Percentiles rank a stretch among this genome's conserved stretches.
Conservation (phyloP, 805 yeast genomes). For the Helenozyma baotianmanensis region DNA sequence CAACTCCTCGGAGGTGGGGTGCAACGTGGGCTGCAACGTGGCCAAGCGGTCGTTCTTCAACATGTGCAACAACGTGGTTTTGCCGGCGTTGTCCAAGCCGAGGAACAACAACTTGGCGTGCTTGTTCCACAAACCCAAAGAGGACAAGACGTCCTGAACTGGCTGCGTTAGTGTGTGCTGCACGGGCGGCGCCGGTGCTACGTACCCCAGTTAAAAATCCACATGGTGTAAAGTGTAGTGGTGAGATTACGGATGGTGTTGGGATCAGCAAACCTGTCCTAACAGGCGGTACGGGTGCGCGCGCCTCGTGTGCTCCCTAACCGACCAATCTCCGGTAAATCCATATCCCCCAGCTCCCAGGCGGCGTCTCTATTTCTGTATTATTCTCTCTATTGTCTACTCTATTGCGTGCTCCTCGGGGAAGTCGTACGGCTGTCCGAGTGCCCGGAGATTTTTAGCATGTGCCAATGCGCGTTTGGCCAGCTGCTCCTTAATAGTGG, state of each 20-base stretch:
- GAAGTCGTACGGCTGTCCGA: too few relatives aligned
- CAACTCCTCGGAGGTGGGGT: constrained; percentile 97
- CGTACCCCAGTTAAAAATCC: constrained; percentile 39
- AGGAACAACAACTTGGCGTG: constrained; percentile 45
- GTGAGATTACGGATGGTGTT: too few relatives aligned
- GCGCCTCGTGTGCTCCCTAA: too few relatives aligned
- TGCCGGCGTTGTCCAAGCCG: constrained; percentile 46
- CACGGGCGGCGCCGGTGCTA: constrained; percentile 3
- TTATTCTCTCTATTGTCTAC: too few relatives aligned
- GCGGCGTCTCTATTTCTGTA: too few relatives aligned
- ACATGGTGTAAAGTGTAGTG: constrained; percentile 18
- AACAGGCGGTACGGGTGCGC: too few relatives aligned
- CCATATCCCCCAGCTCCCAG: too few relatives aligned
- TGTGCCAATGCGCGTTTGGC: too few relatives aligned
- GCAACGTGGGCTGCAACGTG: constrained; percentile 94
- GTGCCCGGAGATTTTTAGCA: too few relatives aligned
- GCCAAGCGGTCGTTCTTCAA: constrained; percentile 91
- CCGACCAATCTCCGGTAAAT: too few relatives aligned
- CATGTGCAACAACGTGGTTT: constrained; percentile 45
- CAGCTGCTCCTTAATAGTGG: constrained; percentile 16
- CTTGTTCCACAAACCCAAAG: constrained; percentile 46
- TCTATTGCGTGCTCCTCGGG: too few relatives aligned
- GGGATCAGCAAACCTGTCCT: too few relatives aligned
- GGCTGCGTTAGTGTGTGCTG: constrained; percentile 16
- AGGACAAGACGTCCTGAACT: constrained; percentile 44